phyloP scores from a whole-genome alignment of 1,284 basidiomycete genomes.

The Athelia sp. region DNA sequence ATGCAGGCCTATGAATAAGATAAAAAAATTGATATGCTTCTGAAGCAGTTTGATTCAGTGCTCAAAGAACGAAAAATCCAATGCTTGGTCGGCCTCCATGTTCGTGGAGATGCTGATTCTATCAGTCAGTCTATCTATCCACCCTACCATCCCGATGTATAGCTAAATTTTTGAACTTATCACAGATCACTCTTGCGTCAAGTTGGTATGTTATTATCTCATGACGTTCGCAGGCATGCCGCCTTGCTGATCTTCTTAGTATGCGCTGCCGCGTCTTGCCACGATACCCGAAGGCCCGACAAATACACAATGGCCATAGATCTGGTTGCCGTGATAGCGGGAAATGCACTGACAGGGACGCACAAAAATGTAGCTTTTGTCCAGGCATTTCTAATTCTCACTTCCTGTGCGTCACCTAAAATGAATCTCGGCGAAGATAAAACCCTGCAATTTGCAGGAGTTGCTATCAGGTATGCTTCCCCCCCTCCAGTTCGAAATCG shows the following conservation, averaged over 20 bases:
- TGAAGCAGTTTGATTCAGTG: conserved; percentile 43
- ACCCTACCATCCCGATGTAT: conserved; percentile 47
- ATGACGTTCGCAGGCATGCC: too few relatives aligned
- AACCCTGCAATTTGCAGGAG: conserved; percentile 53
- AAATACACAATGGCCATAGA: conserved; percentile 42
- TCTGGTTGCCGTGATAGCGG: conserved; percentile 47
- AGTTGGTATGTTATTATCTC: too few relatives aligned
- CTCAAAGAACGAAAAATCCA: too few relatives aligned
- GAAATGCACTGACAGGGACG: conserved; percentile 43
- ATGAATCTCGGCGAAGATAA: conserved; percentile 53
- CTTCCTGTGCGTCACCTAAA: conserved; percentile 51
- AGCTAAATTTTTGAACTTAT: too few relatives aligned
- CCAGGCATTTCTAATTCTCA: conserved; percentile 48
- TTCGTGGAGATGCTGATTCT: too few relatives aligned
- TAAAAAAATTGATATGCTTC: conserved; percentile 38
- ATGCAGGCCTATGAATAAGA: conserved; percentile 43
- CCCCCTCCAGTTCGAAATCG: background rate
- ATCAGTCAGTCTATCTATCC: conserved; percentile 46
- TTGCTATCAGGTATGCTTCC: conserved; percentile 46
- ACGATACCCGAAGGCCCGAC: conserved; percentile 39
- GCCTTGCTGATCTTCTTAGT: too few relatives aligned
- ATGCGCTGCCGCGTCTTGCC: conserved; percentile 46
- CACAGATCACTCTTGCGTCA: too few relatives aligned
- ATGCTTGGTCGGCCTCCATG: too few relatives aligned
- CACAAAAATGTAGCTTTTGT: conserved; percentile 47